phyloP scores from a whole-genome alignment of 2,329 filamentous ascomycete genomes.

The Colletotrichum tropicale region DNA sequence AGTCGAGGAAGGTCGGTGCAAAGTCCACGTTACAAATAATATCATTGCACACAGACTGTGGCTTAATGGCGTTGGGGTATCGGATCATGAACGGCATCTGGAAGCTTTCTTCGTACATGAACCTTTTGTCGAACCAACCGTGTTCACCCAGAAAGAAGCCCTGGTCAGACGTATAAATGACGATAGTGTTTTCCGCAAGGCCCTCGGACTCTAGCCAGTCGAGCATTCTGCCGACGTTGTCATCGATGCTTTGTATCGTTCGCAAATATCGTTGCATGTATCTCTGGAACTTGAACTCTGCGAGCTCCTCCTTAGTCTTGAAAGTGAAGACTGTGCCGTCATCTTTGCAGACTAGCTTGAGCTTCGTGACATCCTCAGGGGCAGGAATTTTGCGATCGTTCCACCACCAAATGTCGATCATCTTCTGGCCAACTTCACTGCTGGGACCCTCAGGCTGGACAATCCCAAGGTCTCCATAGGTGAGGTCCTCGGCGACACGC shows the following conservation, averaged over 20 bases:
- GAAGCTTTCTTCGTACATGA: constrained; percentile 64
- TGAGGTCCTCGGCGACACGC: constrained; percentile 54
- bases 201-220: constrained; percentile 47
- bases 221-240: constrained; percentile 54
- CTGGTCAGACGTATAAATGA: constrained; percentile 58
- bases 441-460: constrained; percentile 54
- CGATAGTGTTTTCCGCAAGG: constrained; percentile 49
- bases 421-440: not conserved
- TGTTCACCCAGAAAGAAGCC: constrained; percentile 63
- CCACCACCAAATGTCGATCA: constrained; percentile 31
- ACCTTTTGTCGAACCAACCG: constrained; percentile 63
- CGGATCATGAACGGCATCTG: constrained; percentile 60
- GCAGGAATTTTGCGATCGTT: constrained; percentile 32
- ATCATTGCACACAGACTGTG: constrained; percentile 45
- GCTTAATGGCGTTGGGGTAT: constrained; percentile 44
- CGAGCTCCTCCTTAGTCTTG: constrained; percentile 40
- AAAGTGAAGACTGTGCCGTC: constrained; percentile 52
- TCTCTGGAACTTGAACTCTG: constrained; percentile 59
- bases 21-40: constrained; percentile 61
- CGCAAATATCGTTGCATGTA: constrained; percentile 62
- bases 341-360: constrained; percentile 46
- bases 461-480: constrained; percentile 49
- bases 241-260: constrained; percentile 55
- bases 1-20: constrained; percentile 53
- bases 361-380: constrained; percentile 19